Evolutionary conservation across 2,329 filamentous ascomycete species (phyloP), one percentile per base, ranked within the genome.

Genomic region (Calonectria fujianensis): DNA sequence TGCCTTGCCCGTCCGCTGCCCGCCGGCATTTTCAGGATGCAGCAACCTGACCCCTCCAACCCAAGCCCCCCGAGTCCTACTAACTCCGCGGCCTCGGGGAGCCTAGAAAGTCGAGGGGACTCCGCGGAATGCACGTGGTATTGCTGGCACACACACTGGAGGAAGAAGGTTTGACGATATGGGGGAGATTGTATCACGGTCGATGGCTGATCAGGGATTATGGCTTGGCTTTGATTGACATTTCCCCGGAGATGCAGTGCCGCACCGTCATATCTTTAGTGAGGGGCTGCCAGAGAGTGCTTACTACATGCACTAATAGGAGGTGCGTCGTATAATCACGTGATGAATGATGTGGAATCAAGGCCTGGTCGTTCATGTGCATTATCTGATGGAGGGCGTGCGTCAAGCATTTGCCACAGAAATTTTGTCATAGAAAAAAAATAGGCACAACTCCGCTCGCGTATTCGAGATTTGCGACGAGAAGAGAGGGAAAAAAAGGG

Each of bases 1-100:
- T 68, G 65, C 20, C 13, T n/a, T 20, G 35, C 24, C 51, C 52
- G 52, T 65, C 31, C 37, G 48, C 45, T 69, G 48, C 65, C 65
- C 64, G 64, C 52, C 69, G 64, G 70, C 54, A 48, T 61, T 61
- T 73, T 69, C 50, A 45, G 66, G 13, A 18, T 59, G 66, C 51
- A 67, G 35, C 51, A 69, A 45, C 51, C 31, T n/a, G 45, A 48
- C 45, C 27, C 31, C 24, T 35, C 31, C 27, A 50, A 37, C 50
- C 41, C 16, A 41, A 41, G 41, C 24, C 31, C 35, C 54, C 41
- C 31, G 48, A 50, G 70, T 54, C 65, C 70, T 63, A 64, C 70
- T 64, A 50, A 57, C 70, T 69, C 71, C 66, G 71, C 59, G 66
- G 59, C 50, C 66, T 59, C 54, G 52, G 48, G 37, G 41, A 27